A percentile compares a stretch with the other conserved stretches of the same genome.
These are phyloP conservation scores for Fusarium sp. DNA, from an alignment of 2,329 filamentous ascomycete genomes.

Conservation along the genomic window DNA sequence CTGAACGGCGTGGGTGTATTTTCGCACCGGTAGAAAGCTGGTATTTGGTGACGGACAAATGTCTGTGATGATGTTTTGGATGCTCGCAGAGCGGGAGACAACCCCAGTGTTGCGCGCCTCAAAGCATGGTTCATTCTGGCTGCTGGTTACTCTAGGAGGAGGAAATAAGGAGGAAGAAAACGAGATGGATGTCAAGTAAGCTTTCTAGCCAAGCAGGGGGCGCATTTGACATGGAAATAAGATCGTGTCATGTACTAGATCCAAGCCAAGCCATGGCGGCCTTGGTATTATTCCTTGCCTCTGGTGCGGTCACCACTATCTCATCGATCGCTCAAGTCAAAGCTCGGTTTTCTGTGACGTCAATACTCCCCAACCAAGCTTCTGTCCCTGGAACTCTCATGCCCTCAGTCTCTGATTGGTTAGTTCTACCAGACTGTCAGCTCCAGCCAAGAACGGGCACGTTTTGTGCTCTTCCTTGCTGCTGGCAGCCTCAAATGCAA, in stretches of 20 bases:
- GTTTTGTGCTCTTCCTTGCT: constrained; percentile 5
- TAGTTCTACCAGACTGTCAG: neutral
- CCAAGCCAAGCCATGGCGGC: constrained; percentile 2
- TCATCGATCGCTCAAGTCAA: constrained; percentile 14
- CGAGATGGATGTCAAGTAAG: constrained; percentile 10
- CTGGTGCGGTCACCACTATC: constrained; percentile 26
- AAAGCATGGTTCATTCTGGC: constrained; percentile 36
- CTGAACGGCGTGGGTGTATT: neutral
- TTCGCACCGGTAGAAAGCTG: constrained; percentile 12
- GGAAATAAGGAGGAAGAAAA: neutral
- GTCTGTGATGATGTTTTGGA: constrained; percentile 6
- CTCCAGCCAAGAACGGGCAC: constrained; percentile 8
- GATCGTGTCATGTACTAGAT: constrained; percentile 7
- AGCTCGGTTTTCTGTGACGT: constrained; percentile 26
- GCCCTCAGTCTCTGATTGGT: constrained; percentile 18
- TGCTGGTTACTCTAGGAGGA: neutral
- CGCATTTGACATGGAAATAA: constrained; percentile 22
- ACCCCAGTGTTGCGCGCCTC: constrained; percentile 28
- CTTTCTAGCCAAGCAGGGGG: constrained; percentile 16
- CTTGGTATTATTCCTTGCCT: constrained; percentile 7
- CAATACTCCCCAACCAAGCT: constrained; percentile 19
- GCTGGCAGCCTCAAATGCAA: neutral
- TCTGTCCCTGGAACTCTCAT: constrained; percentile 30
- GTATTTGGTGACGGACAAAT: constrained; percentile 7
- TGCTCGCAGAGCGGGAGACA: constrained; percentile 25